Evolutionary conservation across 2,329 filamentous ascomycete species (phyloP), one percentile per base, ranked within the genome.

Genomic region (Ceratocystis albifundus): DNA sequence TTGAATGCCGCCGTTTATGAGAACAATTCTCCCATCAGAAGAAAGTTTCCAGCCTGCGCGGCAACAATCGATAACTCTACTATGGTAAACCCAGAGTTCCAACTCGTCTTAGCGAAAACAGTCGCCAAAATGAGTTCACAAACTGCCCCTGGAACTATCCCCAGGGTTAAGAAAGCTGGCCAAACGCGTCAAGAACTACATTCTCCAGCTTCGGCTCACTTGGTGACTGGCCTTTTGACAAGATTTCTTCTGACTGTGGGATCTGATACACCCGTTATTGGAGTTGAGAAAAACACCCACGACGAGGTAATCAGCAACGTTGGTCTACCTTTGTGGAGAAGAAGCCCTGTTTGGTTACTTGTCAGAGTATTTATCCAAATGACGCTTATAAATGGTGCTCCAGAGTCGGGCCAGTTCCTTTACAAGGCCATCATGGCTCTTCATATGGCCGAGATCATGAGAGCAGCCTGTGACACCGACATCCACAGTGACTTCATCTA

Each of bases 381-480:
- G 25, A 69, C 32, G 50, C 62, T 15, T 1, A 30, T 2, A 8
- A 22, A 50, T 1, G 55, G 28, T 48, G 17, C 61, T 32, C 62
- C 55, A 6, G 32, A 57, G 2, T 12, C 10, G 2, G 53, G 50
- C 41, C 12, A 15, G 6, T 28, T 20, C 1, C 65, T 72, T 0
- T 85, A 84, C 73, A 85, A 85, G 67, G 67, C 70, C 0, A 80
- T 80, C 69, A 81, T 84, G 77, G 59, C 78, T 0, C 79, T 76
- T 22, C 73, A 82, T 69, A 74, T 81, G 71, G 66, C 73, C 0
- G 64, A 68, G 0, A 67, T 81, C 4, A 69, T 81, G n/a, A 46
- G 72, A 0, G 20, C 62, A 0, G 71, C 72, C 0, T 68, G 71
- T 1, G 46, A 69, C 0, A 15, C 65, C 2, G 28, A 67, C 0